These are phyloP conservation scores for Candida broadrunensis DNA, from an alignment of 805 yeast species.

Conservation along the genomic window DNA sequence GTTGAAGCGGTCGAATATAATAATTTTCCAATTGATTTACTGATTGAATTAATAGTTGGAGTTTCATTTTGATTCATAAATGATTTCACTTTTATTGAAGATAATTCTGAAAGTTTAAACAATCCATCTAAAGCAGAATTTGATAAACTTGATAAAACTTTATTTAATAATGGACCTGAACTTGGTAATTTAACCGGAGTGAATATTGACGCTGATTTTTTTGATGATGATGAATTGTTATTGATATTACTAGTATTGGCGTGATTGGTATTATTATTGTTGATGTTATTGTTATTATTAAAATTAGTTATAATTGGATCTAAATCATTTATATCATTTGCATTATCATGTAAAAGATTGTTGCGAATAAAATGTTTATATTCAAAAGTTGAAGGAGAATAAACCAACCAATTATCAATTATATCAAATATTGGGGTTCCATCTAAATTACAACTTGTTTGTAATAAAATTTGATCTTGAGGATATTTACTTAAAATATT, in stretches of 20 bases:
- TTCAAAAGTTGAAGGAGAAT: slow-evolving; percentile 40
- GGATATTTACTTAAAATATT: slow-evolving; percentile 8
- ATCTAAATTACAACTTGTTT: slow-evolving; percentile 28
- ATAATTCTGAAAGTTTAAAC: slow-evolving; percentile 42
- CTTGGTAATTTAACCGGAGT: slow-evolving; percentile 48
- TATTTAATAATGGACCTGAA: slow-evolving; percentile 44
- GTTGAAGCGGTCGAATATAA: slow-evolving; percentile 32
- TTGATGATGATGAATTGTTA: neutral
- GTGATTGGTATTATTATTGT: neutral
- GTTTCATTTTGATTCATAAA: slow-evolving; percentile 20
- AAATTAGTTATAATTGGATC: slow-evolving; percentile 10
- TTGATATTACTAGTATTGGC: neutral
- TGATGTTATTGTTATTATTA: neutral
- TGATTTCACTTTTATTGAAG: slow-evolving; percentile 39
- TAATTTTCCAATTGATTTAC: slow-evolving; percentile 29
- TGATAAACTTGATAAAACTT: slow-evolving; percentile 48
- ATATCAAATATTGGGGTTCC: slow-evolving; percentile 46
- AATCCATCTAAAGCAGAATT: slow-evolving; percentile 52
- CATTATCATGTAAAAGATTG: neutral
- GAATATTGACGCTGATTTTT: slow-evolving; percentile 12
- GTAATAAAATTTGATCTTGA: slow-evolving; percentile 21
- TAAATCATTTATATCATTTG: slow-evolving; percentile 1
- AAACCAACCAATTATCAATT: slow-evolving; percentile 48
- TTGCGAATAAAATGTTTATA: slow-evolving; percentile 21
- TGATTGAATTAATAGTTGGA: slow-evolving; percentile 21